Conservation (phyloP, 345 rosid species). For the Syzygium oleosum region DNA sequence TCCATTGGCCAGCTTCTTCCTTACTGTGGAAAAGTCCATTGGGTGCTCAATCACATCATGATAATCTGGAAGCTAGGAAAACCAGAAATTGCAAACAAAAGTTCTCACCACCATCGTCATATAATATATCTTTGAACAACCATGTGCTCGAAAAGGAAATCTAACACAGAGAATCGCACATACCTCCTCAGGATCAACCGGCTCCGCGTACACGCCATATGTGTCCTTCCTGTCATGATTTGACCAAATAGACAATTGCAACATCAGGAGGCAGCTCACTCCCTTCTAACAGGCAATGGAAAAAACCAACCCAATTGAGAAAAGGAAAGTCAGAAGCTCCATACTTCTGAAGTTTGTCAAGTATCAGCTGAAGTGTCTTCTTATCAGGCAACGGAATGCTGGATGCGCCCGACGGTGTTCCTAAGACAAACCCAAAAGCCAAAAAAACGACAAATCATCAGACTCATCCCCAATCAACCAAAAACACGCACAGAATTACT, state of each 20-base stretch:
- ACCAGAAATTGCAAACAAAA: neutral
- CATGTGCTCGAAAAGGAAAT: neutral
- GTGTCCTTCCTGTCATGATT: slow-evolving; percentile 78
- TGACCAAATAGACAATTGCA: slow-evolving; percentile 5
- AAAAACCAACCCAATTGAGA: neutral
- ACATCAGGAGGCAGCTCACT: slow-evolving; percentile 3
- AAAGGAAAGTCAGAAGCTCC: slow-evolving; percentile 6
- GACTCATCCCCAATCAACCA: neutral
- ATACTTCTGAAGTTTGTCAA: slow-evolving; percentile 91
- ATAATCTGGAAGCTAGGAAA: slow-evolving; percentile 75
- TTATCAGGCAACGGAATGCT: slow-evolving; percentile 62
- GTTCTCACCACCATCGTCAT: neutral
- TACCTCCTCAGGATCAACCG: slow-evolving; percentile 96
- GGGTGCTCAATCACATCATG: slow-evolving; percentile 72
- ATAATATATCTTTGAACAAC: neutral
- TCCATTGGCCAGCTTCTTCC: slow-evolving; percentile 73
- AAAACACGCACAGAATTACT: neutral
- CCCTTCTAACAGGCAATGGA: neutral
- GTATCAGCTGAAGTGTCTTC: slow-evolving; percentile 71
- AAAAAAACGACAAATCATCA: neutral
- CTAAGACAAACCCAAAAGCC: slow-evolving; percentile 24
- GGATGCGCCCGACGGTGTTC: slow-evolving; percentile 28
- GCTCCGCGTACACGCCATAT: slow-evolving; percentile 91
- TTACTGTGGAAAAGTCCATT: slow-evolving; percentile 77
- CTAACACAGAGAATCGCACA: neutral